These are phyloP conservation scores for Suhomyces ambrosiae DNA, from an alignment of 1,139 yeast species.

Conservation along the genomic window DNA sequence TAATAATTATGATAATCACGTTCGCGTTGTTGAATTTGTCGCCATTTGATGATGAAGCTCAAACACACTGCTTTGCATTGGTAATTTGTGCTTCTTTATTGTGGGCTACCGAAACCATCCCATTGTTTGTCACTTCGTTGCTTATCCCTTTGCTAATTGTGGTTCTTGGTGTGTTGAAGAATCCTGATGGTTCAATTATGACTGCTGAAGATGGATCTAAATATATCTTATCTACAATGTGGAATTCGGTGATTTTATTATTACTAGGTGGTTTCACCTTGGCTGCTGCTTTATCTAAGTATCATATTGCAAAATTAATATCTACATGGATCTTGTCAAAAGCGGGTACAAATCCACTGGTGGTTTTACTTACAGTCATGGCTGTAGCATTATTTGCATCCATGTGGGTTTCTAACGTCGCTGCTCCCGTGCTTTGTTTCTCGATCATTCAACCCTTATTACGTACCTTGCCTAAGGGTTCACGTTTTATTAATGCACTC, in stretches of 20 bases:
- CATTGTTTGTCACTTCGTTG: constrained; percentile 67
- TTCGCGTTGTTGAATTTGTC: constrained; percentile 51
- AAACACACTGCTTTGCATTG: constrained; percentile 67
- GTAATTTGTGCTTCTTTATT: constrained; percentile 68
- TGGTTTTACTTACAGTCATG: constrained; percentile 65
- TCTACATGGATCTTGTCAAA: constrained; percentile 65
- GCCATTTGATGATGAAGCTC: constrained; percentile 61
- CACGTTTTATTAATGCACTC: constrained; percentile 63
- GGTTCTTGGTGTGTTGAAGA: constrained; percentile 56
- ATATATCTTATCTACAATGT: constrained; percentile 61
- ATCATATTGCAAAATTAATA: constrained; percentile 65
- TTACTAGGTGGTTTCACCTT: constrained; percentile 72
- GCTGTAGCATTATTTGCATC: constrained; percentile 67
- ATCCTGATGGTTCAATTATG: constrained; percentile 55
- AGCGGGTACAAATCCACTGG: constrained; percentile 69
- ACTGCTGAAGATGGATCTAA: constrained; percentile 55
- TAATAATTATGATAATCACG: constrained; percentile 47
- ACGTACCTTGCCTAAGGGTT: constrained; percentile 61
- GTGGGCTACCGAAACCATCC: constrained; percentile 77
- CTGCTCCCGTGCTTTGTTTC: constrained; percentile 74
- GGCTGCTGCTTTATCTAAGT: constrained; percentile 73
- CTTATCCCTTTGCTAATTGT: constrained; percentile 63
- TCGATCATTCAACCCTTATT: constrained; percentile 66
- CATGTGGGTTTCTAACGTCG: constrained; percentile 81
- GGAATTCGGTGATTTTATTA: constrained; percentile 74